A percentile compares a stretch with the other conserved stretches of the same genome.
Evolutionary conservation across 768 basidiomycete species (phyloP).

Genomic region (Hygrophorus pudorinus): DNA sequence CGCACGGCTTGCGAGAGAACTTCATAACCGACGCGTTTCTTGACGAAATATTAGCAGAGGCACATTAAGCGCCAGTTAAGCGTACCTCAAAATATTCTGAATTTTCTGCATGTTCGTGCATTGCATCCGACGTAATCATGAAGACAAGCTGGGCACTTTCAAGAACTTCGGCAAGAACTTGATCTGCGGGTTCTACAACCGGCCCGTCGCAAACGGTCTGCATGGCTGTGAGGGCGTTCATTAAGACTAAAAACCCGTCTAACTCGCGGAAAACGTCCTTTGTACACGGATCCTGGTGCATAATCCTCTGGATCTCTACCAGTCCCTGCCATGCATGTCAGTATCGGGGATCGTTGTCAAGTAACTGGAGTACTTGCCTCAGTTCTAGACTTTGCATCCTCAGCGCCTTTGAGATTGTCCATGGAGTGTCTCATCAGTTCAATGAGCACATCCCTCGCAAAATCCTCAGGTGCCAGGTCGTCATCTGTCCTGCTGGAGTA

Average conservation of each 20-base stretch:
- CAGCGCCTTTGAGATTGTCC: slow-evolving; percentile 56
- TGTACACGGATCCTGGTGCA: slow-evolving; percentile 54
- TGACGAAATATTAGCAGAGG: not conserved
- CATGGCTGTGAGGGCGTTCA: slow-evolving; percentile 61
- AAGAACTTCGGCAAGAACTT: slow-evolving; percentile 26
- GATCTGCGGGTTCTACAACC: slow-evolving; percentile 28
- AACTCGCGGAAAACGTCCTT: slow-evolving; percentile 73
- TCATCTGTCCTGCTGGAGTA: slow-evolving; percentile 18
- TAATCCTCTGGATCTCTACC: slow-evolving; percentile 54
- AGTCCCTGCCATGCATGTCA: slow-evolving; percentile 34
- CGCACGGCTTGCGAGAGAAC: slow-evolving; percentile 51
- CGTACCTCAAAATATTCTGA: slow-evolving; percentile 58
- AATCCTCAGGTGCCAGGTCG: slow-evolving; percentile 52
- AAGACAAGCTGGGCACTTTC: slow-evolving; percentile 56
- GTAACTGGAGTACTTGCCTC: slow-evolving; percentile 1
- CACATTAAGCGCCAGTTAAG: slow-evolving; percentile 6
- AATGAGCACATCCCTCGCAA: slow-evolving; percentile 62
- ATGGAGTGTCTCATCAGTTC: slow-evolving; percentile 62
- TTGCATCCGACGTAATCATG: slow-evolving; percentile 52
- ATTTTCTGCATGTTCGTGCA: slow-evolving; percentile 47
- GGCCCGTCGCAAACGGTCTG: slow-evolving; percentile 22
- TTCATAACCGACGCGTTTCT: slow-evolving; percentile 56
- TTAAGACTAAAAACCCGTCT: slow-evolving; percentile 70
- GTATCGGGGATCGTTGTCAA: not conserved
- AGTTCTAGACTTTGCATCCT: slow-evolving; percentile 16